A percentile compares a stretch with the other conserved stretches of the same genome.
These are phyloP conservation scores for Geoglossum cookeanum DNA, from an alignment of 2,329 filamentous ascomycete genomes.

Conservation along the genomic window DNA sequence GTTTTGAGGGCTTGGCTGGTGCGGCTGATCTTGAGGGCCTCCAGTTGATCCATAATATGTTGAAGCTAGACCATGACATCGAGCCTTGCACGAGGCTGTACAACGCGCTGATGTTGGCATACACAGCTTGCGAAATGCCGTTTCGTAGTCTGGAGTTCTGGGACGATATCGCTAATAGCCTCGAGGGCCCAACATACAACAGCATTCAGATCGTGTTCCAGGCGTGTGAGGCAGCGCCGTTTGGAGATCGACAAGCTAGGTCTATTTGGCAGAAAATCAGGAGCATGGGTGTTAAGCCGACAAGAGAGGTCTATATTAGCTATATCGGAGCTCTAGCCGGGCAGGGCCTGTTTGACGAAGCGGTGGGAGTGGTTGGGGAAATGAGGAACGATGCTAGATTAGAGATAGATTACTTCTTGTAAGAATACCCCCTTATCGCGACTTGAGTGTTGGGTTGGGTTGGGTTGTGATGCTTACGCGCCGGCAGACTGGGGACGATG, in stretches of 20 bases:
- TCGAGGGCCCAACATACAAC: conserved; percentile 71
- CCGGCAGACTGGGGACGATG: conserved; percentile 47
- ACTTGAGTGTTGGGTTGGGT: background rate
- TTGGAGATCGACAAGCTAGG: conserved; percentile 25
- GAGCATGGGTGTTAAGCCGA: conserved; percentile 60
- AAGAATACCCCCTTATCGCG: background rate
- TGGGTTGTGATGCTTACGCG: background rate
- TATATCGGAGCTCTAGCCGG: conserved; percentile 62
- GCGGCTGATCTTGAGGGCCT: conserved; percentile 43
- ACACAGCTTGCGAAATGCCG: conserved; percentile 48
- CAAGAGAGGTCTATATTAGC: conserved; percentile 50
- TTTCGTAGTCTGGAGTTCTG: conserved; percentile 58
- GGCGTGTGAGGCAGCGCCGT: conserved; percentile 41
- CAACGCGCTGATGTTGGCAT: conserved; percentile 77
- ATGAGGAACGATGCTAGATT: background rate
- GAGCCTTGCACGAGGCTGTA: conserved; percentile 56
- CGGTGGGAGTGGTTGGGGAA: conserved; percentile 22
- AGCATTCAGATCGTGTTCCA: conserved; percentile 68
- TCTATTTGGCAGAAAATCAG: conserved; percentile 53
- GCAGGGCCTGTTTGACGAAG: conserved; percentile 50
- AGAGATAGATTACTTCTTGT: background rate
- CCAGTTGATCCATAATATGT: conserved; percentile 69
- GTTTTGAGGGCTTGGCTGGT: conserved; percentile 54
- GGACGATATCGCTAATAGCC: conserved; percentile 61
- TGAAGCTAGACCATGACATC: conserved; percentile 77